Conservation (phyloP, 768 basidiomycete genomes). For the Stropharia rugosoannulata region DNA sequence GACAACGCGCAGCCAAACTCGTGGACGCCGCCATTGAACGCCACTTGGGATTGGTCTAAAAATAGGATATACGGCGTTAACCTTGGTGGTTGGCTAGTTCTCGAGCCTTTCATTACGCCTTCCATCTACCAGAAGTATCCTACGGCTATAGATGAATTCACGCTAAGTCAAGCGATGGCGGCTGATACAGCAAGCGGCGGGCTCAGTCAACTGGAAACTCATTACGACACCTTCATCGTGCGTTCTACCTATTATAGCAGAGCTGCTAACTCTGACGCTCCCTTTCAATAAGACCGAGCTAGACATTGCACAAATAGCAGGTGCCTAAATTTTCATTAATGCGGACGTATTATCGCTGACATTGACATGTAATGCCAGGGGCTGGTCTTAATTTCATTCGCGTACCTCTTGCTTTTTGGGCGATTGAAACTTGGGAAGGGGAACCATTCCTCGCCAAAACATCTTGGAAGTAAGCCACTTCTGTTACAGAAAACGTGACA, state of each 20-base stretch:
- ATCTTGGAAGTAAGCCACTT: slow-evolving; percentile 62
- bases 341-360: not conserved
- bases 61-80: slow-evolving; percentile 65
- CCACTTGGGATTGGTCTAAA: slow-evolving; percentile 63
- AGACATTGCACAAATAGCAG: slow-evolving; percentile 84
- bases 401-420: slow-evolving; percentile 84
- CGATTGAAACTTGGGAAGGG: slow-evolving; percentile 68
- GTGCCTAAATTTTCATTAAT: slow-evolving; percentile 13
- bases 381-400: slow-evolving; percentile 87
- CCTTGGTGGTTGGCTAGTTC: slow-evolving; percentile 69
- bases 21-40: slow-evolving; percentile 72
- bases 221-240: slow-evolving; percentile 82
- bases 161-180: slow-evolving; percentile 64
- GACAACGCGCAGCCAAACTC: slow-evolving; percentile 65
- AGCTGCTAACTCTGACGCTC: not conserved
- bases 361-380: slow-evolving; percentile 20
- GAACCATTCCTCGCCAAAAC: slow-evolving; percentile 78
- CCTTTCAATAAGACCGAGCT: slow-evolving; percentile 66
- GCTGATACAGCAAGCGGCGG: slow-evolving; percentile 59
- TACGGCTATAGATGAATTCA: slow-evolving; percentile 61
- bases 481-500: not conserved
- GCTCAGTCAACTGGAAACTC: slow-evolving; percentile 61
- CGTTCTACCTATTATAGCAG: slow-evolving; percentile 21
- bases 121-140: slow-evolving; percentile 59
- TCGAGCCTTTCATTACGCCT: slow-evolving; percentile 77